These are phyloP conservation scores for Aspergillus leporis DNA, from an alignment of 495 filamentous ascomycete species.

Conservation along the genomic window DNA sequence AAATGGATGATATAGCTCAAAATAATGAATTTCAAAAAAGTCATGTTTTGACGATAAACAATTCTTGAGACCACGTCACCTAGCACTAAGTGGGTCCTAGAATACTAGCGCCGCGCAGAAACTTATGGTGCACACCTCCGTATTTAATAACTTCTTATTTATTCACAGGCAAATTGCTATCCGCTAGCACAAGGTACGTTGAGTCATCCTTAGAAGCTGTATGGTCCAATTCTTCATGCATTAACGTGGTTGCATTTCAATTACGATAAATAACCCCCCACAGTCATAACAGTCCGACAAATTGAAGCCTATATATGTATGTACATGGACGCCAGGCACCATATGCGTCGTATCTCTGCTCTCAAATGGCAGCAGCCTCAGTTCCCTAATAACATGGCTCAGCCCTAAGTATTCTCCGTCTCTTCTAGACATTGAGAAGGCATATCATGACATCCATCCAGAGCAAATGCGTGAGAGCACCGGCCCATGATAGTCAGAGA, in stretches of 20 bases:
- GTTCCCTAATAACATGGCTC: not conserved
- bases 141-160: too few species aligned
- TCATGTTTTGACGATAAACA: too few species aligned
- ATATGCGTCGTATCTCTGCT: conserved; percentile 1
- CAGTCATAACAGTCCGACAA: conserved; percentile 18
- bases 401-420: not conserved
- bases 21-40: too few species aligned
- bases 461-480: not conserved
- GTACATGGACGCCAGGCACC: conserved; percentile 24
- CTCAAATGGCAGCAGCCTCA: not conserved
- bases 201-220: not conserved
- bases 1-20: too few species aligned
- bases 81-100: too few species aligned
- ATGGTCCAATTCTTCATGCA: too few species aligned
- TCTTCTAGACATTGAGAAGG: not conserved
- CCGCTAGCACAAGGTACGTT: not conserved
- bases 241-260: not conserved
- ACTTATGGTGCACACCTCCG: too few species aligned
- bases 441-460: not conserved
- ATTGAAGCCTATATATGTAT: conserved; percentile 29
- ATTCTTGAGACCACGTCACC: too few species aligned
- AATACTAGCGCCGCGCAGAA: too few species aligned
- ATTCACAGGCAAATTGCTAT: not conserved
- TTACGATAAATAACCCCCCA: not conserved
- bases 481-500: not conserved